Percentiles rank a stretch among this genome's conserved stretches.
phyloP scores from a whole-genome alignment of 225 moss, liverwort and hornwort species.

The Climacium dendroides region DNA sequence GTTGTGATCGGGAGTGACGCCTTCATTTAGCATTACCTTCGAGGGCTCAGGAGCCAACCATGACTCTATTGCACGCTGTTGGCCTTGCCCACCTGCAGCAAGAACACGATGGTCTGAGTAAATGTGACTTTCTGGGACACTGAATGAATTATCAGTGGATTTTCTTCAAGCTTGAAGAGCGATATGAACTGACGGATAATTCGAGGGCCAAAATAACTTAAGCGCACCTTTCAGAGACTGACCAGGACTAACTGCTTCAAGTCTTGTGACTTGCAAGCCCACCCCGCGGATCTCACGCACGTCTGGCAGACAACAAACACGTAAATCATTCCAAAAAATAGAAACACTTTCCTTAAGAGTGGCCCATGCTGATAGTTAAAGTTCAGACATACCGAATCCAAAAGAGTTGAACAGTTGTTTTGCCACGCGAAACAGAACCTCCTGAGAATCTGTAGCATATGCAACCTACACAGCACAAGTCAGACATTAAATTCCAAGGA shows the following conservation, averaged over 20 bases:
- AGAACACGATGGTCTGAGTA: background rate
- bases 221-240: constrained; percentile 46
- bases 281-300: constrained; percentile 86
- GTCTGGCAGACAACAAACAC: constrained; percentile 29
- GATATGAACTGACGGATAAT: background rate
- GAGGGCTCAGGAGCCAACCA: constrained; percentile 60
- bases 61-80: constrained; percentile 60
- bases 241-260: constrained; percentile 38
- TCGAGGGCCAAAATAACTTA: background rate
- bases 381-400: constrained; percentile 49
- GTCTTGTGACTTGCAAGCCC: constrained; percentile 88
- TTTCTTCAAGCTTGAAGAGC: background rate
- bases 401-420: constrained; percentile 79
- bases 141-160: background rate
- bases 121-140: background rate
- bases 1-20: background rate
- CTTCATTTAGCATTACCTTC: constrained; percentile 18
- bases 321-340: background rate
- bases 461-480: constrained; percentile 56
- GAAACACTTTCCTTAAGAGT: background rate
- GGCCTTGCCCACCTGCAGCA: constrained; percentile 50
- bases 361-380: background rate
- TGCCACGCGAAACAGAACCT: constrained; percentile 68
- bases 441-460: constrained; percentile 72
- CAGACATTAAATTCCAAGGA: background rate